Conservation (phyloP, 2,329 filamentous ascomycete species). For the Mycosphaerella sp. region DNA sequence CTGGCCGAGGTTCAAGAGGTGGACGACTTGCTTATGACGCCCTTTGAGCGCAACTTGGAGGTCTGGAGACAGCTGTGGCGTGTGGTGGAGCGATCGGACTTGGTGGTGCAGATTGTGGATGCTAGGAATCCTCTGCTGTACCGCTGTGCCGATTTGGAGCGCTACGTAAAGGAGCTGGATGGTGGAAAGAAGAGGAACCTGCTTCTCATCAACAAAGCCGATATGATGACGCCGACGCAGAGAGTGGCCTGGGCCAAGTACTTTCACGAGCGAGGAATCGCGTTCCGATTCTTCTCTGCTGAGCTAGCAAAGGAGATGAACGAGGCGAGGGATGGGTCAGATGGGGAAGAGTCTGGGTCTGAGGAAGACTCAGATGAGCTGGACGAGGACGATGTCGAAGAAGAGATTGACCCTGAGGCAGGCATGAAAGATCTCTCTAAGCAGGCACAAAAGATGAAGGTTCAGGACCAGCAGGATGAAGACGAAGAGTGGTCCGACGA, state of each 20-base stretch:
- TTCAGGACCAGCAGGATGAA: slow-evolving; percentile 38
- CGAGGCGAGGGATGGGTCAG: slow-evolving; percentile 66
- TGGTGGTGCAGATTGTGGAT: slow-evolving; percentile 97
- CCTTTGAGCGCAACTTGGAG: slow-evolving; percentile 93
- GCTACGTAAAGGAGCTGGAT: slow-evolving; percentile 90
- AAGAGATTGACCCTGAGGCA: slow-evolving; percentile 41
- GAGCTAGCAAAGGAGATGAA: slow-evolving; percentile 83
- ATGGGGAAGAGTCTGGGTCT: slow-evolving; percentile 45
- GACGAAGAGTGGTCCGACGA: slow-evolving; percentile 36
- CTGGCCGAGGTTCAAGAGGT: slow-evolving; percentile 90
- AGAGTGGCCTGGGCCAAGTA: slow-evolving; percentile 79
- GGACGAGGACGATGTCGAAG: slow-evolving; percentile 30
- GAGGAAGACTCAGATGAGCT: slow-evolving; percentile 31
- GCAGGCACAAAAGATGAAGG: slow-evolving; percentile 36
- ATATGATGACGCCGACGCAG: slow-evolving; percentile 93
- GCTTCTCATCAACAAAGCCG: slow-evolving; percentile 93
- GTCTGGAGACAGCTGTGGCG: slow-evolving; percentile 98
- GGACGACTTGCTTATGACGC: slow-evolving; percentile 92
- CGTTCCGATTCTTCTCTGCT: slow-evolving; percentile 95
- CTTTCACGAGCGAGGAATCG: slow-evolving; percentile 71
- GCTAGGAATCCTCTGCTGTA: slow-evolving; percentile 92
- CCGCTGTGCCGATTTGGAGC: slow-evolving; percentile 85
- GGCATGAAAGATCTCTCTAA: slow-evolving; percentile 37
- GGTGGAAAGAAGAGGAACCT: slow-evolving; percentile 68
- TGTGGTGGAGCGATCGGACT: slow-evolving; percentile 92